Base-by-base conservation (phyloP, 148 eudicot species). In the Hydrangea macrophylla region DNA sequence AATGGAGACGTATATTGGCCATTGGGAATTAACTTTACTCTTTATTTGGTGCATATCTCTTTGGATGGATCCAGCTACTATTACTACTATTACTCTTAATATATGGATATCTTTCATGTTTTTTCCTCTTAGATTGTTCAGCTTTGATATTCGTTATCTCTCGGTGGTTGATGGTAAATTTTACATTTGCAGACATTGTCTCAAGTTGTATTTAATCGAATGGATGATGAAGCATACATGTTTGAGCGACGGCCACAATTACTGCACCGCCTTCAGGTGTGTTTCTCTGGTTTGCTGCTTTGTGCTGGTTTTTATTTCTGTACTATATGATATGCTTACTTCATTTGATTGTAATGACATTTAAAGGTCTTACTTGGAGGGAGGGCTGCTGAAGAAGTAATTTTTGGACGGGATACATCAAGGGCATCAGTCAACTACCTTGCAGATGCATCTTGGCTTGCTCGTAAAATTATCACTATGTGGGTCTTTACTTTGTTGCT, bases 391-490 rank as follows among this genome's bases (percentile, higher is more conserved):
- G 98, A 92, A 81, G 94, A 92, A 78, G 84, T 92, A 22, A 81
- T 92, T 48, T 92, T 66, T 77, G 98, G 98, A 39, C 79, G 79
- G 70, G 88, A 92, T 71, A 92, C 96, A 55, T 92, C 98, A 27
- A 81, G 55, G 73, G 98, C 94, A 62, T 92, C 98, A 25, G 92
- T 92, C 58, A 77, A 68, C 79, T 90, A 92, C 85, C 94, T 90
- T 59, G 98, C 98, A 18, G 94, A 90, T 86, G 98, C 98, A 75
- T 83, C 91, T 36, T 90, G 98, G 98, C 96, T 92, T 75, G 98
- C 96, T 68, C 91, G 96, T 53, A 88, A 92, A 80, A 90, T 92
- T 35, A 77, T 90, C 56, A 88, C 98, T 58, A 78, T 88, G 98
- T 92, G 79, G 30, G 83, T 64, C 56, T 77, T 75, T 45, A 51